phyloP scores from a whole-genome alignment of 2,329 filamentous ascomycete genomes.

The Huntiella omanensis region DNA sequence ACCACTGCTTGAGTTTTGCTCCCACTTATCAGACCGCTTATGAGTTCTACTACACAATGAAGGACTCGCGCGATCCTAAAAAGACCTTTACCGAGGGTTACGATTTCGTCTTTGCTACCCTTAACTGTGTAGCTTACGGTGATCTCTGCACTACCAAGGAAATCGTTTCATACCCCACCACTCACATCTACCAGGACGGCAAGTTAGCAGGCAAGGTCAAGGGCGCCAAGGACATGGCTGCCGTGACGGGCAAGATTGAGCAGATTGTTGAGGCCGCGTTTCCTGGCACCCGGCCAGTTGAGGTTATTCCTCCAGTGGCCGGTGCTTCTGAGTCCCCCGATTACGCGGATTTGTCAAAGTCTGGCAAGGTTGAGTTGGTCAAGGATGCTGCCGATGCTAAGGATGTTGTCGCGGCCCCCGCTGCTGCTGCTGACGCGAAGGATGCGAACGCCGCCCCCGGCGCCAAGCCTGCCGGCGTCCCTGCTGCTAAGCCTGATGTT shows the following conservation, averaged over 20 bases:
- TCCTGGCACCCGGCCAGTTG: slow-evolving; percentile 59
- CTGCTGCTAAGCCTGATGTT: slow-evolving; percentile 11
- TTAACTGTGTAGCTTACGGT: slow-evolving; percentile 72
- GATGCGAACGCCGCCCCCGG: slow-evolving; percentile 10
- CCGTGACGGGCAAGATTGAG: slow-evolving; percentile 55
- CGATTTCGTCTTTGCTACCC: slow-evolving; percentile 66
- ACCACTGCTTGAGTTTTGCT: slow-evolving; percentile 61
- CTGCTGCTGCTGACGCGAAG: slow-evolving; percentile 14
- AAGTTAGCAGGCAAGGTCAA: slow-evolving; percentile 41
- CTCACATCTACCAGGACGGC: slow-evolving; percentile 65
- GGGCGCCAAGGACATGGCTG: slow-evolving; percentile 48
- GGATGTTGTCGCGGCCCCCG: slow-evolving; percentile 20
- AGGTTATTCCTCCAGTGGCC: slow-evolving; percentile 49
- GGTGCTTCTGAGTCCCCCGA: slow-evolving; percentile 35
- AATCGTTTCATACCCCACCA: slow-evolving; percentile 55
- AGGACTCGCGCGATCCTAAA: slow-evolving; percentile 37
- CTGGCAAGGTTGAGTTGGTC: background rate
- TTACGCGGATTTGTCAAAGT: background rate
- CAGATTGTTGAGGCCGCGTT: slow-evolving; percentile 55
- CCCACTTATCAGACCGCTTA: slow-evolving; percentile 83
- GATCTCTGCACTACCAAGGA: slow-evolving; percentile 55
- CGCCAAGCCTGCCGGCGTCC: slow-evolving; percentile 13
- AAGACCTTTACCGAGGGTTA: slow-evolving; percentile 61
- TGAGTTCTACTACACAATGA: slow-evolving; percentile 85
- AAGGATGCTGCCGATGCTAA: slow-evolving; percentile 4